Evolutionary conservation across 139 green algal genomes (phyloP), one percentile per base, ranked within the genome.

Genomic region (Bryopsis sp.): DNA sequence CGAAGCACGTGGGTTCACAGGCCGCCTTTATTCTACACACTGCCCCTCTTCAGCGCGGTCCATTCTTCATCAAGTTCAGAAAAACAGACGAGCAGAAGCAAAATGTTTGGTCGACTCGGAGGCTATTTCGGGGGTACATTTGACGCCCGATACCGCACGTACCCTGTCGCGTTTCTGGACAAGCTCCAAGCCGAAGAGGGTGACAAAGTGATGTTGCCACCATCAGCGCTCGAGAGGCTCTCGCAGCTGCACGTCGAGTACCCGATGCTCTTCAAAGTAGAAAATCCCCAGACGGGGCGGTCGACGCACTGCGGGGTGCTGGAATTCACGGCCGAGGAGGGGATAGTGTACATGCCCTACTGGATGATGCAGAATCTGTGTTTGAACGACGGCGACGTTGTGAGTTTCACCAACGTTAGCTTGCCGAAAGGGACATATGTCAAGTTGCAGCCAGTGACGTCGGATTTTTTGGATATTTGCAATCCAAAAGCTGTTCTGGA

Each of bases 311-410:
- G 94, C 68, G 94, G 94, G 26, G 94, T 99, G 38, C 78, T 99
- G 63, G 94, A 99, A 82, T 99, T 99, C 68, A 73, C 97, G 36
- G 94, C 94, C 1, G 93, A 99, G 36, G 94, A 99, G 65, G 94
- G 94, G 1, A 81, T 90, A 38, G 79, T 92, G 1, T 99, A 98
- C 80, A 87, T 99, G 80, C 94, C 94, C 11, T 95, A 97, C 76
- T 99, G 94, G 94, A 97, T 98, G 91, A 98, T 98, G 93, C 80
- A 96, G 64, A 99, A 99, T 74, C 66, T 99, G 72, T 64, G 94
- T 36, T 72, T 99, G 19, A 66, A 84, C 35, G 94, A 97, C 72
- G 94, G 94, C 4, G 86, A 96, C 48, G 70, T 95, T 15, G 83
- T 98, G 1, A 82, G 77, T 5, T 77, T 99, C 59, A 77, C 72